These are phyloP conservation scores for Aquilaria malaccensis DNA, from an alignment of 345 rosid genomes.

Conservation along the genomic window DNA sequence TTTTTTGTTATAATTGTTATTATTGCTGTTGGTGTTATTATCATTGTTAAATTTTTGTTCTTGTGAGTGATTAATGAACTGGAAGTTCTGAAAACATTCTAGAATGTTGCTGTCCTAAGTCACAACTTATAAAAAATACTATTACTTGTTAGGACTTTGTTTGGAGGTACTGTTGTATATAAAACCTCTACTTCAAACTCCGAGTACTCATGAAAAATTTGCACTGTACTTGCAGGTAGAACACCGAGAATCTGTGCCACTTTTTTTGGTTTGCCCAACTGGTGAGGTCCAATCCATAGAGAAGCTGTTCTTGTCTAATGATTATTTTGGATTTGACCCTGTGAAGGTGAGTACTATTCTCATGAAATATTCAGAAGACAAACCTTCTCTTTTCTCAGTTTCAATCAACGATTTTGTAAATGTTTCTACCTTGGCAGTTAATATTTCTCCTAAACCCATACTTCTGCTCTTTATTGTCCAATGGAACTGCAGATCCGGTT, in stretches of 20 bases:
- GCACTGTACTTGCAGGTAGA: slow-evolving; percentile 39
- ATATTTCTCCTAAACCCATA: not conserved
- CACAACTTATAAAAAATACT: not conserved
- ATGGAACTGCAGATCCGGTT: slow-evolving; percentile 57
- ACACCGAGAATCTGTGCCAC: slow-evolving; percentile 57
- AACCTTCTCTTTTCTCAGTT: too few species aligned
- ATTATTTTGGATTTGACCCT: slow-evolving; percentile 60
- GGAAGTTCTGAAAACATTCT: not conserved
- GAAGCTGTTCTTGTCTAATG: slow-evolving; percentile 43
- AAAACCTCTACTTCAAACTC: not conserved
- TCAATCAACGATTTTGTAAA: too few species aligned
- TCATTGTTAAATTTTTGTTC: too few species aligned
- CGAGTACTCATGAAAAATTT: not conserved
- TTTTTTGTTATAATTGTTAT: not conserved
- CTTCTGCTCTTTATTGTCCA: slow-evolving; percentile 6
- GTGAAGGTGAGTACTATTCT: slow-evolving; percentile 42
- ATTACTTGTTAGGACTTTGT: not conserved
- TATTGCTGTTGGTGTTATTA: too few species aligned
- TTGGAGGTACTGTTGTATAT: not conserved
- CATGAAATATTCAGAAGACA: not conserved
- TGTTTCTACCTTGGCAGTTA: too few species aligned
- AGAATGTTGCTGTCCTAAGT: not conserved
- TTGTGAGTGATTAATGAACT: too few species aligned
- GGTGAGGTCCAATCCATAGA: slow-evolving; percentile 35
- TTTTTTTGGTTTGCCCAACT: slow-evolving; percentile 47